Percentiles rank a stretch among this genome's conserved stretches.
Conservation (phyloP, 1,139 yeast genomes). For the Eremothecium cymbalariae region DNA sequence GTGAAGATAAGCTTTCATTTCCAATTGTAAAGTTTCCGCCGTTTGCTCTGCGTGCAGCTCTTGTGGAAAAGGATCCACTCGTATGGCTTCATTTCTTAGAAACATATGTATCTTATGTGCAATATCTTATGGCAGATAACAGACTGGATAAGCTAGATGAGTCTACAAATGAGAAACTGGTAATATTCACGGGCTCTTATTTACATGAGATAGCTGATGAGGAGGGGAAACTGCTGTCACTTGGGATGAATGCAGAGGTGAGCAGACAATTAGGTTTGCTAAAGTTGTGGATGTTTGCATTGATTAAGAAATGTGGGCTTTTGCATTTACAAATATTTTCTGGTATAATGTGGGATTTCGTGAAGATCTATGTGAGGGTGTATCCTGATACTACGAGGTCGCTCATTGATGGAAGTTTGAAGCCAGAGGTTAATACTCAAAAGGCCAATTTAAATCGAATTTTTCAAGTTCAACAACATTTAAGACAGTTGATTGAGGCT, state of each 20-base stretch:
- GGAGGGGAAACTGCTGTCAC: constrained; percentile 48
- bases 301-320: constrained; percentile 46
- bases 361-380: constrained; percentile 43
- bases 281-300: constrained; percentile 44
- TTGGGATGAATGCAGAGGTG: constrained; percentile 67
- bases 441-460: constrained; percentile 25
- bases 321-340: constrained; percentile 50
- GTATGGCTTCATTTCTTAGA: constrained; percentile 69
- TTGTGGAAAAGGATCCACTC: constrained; percentile 74
- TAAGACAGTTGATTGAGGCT: constrained; percentile 39
- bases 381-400: constrained; percentile 44
- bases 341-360: constrained; percentile 55
- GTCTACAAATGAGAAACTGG: constrained; percentile 52
- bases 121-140: constrained; percentile 35
- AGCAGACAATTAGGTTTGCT: constrained; percentile 42
- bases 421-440: constrained; percentile 28
- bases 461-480: constrained; percentile 31
- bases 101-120: constrained; percentile 47
- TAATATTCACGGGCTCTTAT: constrained; percentile 47
- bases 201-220: constrained; percentile 55
- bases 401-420: constrained; percentile 40
- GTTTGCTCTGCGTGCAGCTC: constrained; percentile 58
- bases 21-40: constrained; percentile 72
- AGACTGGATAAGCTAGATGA: constrained; percentile 37
- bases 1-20: constrained; percentile 25